A percentile compares a stretch with the other conserved stretches of the same genome.
Conservation (phyloP, 2,329 filamentous ascomycete species). For the Salinomyces thailandicus region DNA sequence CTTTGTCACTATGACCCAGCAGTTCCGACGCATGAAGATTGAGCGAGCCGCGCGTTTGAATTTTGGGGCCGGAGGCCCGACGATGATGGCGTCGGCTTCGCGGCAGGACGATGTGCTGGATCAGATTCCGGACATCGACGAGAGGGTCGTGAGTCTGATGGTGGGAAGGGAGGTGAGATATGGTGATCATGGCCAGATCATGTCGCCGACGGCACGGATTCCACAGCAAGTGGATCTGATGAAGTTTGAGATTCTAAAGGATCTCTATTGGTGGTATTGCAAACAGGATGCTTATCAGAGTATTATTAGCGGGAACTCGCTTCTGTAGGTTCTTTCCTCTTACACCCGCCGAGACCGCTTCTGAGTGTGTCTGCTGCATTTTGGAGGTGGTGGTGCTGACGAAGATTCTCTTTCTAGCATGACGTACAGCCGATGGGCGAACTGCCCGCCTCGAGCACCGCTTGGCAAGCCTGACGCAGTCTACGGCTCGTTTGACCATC, state of each 20-base stretch:
- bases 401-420: too few species aligned
- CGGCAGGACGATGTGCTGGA: constrained; percentile 22
- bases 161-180: constrained; percentile 49
- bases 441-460: constrained; percentile 75
- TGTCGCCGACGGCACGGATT: constrained; percentile 26
- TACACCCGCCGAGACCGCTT: too few species aligned
- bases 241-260: constrained; percentile 68
- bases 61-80: constrained; percentile 6
- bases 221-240: constrained; percentile 51
- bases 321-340: too few species aligned
- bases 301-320: constrained; percentile 70
- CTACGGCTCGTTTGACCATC: constrained; percentile 81
- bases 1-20: constrained; percentile 59
- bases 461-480: constrained; percentile 67
- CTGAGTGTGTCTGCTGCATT: too few species aligned
- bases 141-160: constrained; percentile 47
- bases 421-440: constrained; percentile 70
- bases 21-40: constrained; percentile 56
- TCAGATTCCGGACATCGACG: constrained; percentile 39
- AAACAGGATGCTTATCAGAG: constrained; percentile 93
- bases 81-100: constrained; percentile 3
- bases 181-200: constrained; percentile 45
- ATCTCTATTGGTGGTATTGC: constrained; percentile 91
- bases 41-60: constrained; percentile 31
- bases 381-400: too few species aligned